Base-by-base conservation (phyloP, 495 filamentous ascomycete genomes). In the Amniculicola lignicola region DNA sequence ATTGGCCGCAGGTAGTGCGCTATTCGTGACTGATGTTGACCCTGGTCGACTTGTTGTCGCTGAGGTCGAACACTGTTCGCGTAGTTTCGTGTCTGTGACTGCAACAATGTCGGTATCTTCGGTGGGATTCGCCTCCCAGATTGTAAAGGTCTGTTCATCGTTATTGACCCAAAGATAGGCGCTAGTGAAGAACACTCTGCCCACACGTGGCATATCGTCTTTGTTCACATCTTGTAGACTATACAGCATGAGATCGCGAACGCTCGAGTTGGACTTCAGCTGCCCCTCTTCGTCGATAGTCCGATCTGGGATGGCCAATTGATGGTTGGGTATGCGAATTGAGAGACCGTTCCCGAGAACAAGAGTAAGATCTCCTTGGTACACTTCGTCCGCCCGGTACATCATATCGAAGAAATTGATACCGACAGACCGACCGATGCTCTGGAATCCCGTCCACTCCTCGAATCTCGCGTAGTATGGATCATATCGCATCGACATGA, bases 151-250 rank as follows among this genome's bases (percentile, higher is more conserved):
- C 11, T 41, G 40, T 10, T 28, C 44, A 22, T 71, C 68, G 23
- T 70, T 57, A 36, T 75, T 62, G 16, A 75, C 69, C 29, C 70
- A 59, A 6, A 76, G 57, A 29, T 76, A 75, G 1, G 71, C 66
- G 11, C 63, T 42, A 4, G 70, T 71, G 25, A 77, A 62, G 50
- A 77, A 77, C 9, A 67, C 64, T 14, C 65, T 63, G 19, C 74
- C 75, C 4, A 76, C 54, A 21, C 69, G 52, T 0, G 68, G 54
- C 5, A 62, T 55, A 33, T 72, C 68, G 21, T 70, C 57, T 4
- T 71, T 67, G 18, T 70, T 59, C 4, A 38, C 25, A 7, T 42
- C 45, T 25, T 67, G 57, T 2, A 64, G 64, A 41, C 57, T 59
- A 25, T 64, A 45, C 45, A 74, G 59, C 19, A 67, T 51, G 15